phyloP scores from a whole-genome alignment of 164 flowering plant genomes.

The Umbilicus rupestris region DNA sequence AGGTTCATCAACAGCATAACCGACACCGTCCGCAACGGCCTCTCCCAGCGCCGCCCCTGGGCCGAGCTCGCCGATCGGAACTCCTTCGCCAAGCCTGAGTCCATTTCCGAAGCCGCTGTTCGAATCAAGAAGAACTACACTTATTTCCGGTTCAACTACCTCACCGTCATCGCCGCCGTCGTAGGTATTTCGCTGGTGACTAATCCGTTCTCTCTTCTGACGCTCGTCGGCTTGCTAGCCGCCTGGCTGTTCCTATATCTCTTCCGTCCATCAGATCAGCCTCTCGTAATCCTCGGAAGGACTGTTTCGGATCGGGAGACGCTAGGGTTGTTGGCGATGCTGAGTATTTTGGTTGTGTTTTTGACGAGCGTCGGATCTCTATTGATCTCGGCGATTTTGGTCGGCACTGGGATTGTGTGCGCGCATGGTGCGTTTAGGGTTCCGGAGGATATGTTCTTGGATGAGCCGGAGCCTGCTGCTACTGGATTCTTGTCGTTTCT shows the following conservation, averaged over 20 bases:
- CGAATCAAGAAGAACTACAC: constrained; percentile 67
- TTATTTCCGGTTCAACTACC: constrained; percentile 71
- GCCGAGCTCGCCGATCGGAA: constrained; percentile 59
- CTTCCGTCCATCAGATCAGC: constrained; percentile 61
- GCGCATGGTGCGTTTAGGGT: constrained; percentile 65
- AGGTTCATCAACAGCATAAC: constrained; percentile 43
- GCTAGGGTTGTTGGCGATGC: constrained; percentile 28
- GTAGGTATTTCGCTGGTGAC: constrained; percentile 57
- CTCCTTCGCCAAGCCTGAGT: constrained; percentile 51
- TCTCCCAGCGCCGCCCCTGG: constrained; percentile 77
- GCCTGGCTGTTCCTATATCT: constrained; percentile 72
- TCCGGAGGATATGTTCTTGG: constrained; percentile 76
- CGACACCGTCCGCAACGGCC: constrained; percentile 33
- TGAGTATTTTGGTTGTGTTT: constrained; percentile 47
- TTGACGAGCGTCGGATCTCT: constrained; percentile 76
- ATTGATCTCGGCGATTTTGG: constrained; percentile 49
- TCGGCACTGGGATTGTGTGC: constrained; percentile 49
- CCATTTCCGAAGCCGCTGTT: constrained; percentile 55
- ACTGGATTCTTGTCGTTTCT: constrained; percentile 70
- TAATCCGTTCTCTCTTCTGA: constrained; percentile 55
- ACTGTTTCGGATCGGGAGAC: constrained; percentile 53
- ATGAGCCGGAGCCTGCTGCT: constrained; percentile 47
- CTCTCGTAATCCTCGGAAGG: constrained; percentile 52
- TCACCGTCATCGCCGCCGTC: constrained; percentile 30
- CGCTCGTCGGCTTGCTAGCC: constrained; percentile 45